Conservation (phyloP, 345 rosid species). For the Euclidium syriacum region DNA sequence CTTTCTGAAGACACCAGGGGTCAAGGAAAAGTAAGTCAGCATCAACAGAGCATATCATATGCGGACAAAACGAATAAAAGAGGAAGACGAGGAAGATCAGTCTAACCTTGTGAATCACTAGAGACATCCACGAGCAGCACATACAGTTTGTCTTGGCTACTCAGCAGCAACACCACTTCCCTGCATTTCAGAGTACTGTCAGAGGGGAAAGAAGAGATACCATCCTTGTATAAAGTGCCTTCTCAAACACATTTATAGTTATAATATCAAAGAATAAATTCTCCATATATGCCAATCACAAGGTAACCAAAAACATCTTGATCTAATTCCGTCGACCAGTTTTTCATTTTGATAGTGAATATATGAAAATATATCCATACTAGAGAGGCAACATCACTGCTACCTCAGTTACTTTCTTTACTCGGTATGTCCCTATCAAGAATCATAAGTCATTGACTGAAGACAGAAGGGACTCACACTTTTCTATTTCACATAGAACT, state of each 20-base stretch:
- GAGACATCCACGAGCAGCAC: slow-evolving; percentile 59
- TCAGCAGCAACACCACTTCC: slow-evolving; percentile 67
- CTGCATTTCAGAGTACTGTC: slow-evolving; percentile 42
- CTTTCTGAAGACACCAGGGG: slow-evolving; percentile 46
- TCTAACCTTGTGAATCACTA: slow-evolving; percentile 70
- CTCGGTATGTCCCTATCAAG: slow-evolving; percentile 1
- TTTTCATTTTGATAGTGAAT: background rate
- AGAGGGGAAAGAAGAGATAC: slow-evolving; percentile 5
- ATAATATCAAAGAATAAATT: background rate
- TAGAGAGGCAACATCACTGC: background rate
- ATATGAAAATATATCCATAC: slow-evolving; percentile 3
- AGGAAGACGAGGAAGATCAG: slow-evolving; percentile 15
- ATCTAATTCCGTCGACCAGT: background rate
- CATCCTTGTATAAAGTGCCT: slow-evolving; percentile 1
- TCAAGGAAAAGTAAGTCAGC: slow-evolving; percentile 26
- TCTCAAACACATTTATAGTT: background rate
- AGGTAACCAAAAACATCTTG: background rate
- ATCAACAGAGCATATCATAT: slow-evolving; percentile 10
- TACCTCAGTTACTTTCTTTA: background rate
- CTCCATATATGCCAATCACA: background rate
- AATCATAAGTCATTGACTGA: background rate
- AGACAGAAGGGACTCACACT: slow-evolving; percentile 6
- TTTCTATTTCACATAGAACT: slow-evolving; percentile 11
- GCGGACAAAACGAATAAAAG: slow-evolving; percentile 2
- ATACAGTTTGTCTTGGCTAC: slow-evolving; percentile 59